Percentiles rank a stretch among this genome's conserved stretches.
Conservation (phyloP, 1,284 basidiomycete species). For the Cryptococcus neoformans region DNA sequence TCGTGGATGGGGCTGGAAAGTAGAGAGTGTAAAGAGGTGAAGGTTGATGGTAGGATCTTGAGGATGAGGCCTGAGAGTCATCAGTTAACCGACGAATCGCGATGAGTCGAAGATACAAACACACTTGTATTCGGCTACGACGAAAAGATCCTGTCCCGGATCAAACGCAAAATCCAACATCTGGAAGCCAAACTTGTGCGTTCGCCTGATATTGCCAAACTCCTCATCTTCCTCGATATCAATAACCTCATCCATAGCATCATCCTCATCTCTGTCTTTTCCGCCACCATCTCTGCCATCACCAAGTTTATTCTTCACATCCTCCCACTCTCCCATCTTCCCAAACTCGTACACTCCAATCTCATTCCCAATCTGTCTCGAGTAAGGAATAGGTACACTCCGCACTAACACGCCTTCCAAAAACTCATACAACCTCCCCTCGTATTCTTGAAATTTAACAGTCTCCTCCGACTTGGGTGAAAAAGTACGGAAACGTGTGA, state of each 20-base stretch:
- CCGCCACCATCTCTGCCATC: not conserved
- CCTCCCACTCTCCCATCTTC: slow-evolving; percentile 29
- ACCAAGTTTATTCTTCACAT: slow-evolving; percentile 8
- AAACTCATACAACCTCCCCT: slow-evolving; percentile 47
- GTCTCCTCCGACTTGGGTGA: slow-evolving; percentile 17
- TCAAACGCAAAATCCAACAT: slow-evolving; percentile 47
- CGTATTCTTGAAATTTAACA: slow-evolving; percentile 33
- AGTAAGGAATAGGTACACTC: slow-evolving; percentile 12
- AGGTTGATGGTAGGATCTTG: slow-evolving; percentile 11
- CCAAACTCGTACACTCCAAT: slow-evolving; percentile 24
- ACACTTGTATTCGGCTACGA: slow-evolving; percentile 16
- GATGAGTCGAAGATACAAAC: not conserved
- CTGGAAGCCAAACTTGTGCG: slow-evolving; percentile 31
- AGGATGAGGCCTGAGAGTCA: not conserved
- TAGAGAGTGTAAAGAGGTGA: slow-evolving; percentile 40
- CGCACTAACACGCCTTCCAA: slow-evolving; percentile 44
- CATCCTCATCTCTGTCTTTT: slow-evolving; percentile 5
- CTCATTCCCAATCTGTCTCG: slow-evolving; percentile 24
- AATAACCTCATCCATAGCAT: slow-evolving; percentile 8
- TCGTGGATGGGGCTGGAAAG: slow-evolving; percentile 41
- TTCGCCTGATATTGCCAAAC: slow-evolving; percentile 19
- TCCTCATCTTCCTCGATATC: slow-evolving; percentile 12
- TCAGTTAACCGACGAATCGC: not conserved
- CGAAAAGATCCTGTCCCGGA: slow-evolving; percentile 46
- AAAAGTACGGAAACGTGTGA: slow-evolving; percentile 40